A percentile compares a stretch with the other conserved stretches of the same genome.
Evolutionary conservation across 179 eudicot species (phyloP).

Genomic region (Kewa caespitosa): DNA sequence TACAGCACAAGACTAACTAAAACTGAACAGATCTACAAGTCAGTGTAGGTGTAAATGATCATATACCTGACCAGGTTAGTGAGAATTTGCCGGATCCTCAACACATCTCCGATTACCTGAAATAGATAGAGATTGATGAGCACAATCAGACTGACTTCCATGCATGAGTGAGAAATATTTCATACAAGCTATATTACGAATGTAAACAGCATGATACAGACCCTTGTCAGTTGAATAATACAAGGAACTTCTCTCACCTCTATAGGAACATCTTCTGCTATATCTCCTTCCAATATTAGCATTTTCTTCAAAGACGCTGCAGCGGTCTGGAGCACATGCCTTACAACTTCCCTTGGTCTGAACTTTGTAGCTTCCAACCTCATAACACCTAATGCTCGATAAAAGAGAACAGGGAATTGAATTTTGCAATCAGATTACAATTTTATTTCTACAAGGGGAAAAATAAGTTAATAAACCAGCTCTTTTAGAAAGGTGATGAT

Average conservation of each 20-base stretch:
- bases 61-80: slow-evolving; percentile 89
- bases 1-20: background rate
- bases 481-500: slow-evolving; percentile 2
- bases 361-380: slow-evolving; percentile 88
- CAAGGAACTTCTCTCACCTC: slow-evolving; percentile 48
- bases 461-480: background rate
- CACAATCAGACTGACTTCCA: slow-evolving; percentile 11
- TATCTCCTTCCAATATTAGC: slow-evolving; percentile 72
- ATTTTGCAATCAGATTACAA: background rate
- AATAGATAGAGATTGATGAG: slow-evolving; percentile 9
- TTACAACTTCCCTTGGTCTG: slow-evolving; percentile 93
- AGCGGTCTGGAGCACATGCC: slow-evolving; percentile 90
- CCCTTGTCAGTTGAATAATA: background rate
- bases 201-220: slow-evolving; percentile 8
- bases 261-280: slow-evolving; percentile 74
- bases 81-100: slow-evolving; percentile 91
- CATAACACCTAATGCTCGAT: slow-evolving; percentile 64
- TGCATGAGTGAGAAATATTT: background rate
- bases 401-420: background rate
- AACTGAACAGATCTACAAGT: background rate
- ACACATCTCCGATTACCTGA: slow-evolving; percentile 93
- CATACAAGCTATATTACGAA: background rate
- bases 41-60: background rate
- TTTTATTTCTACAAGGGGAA: too few relatives aligned
- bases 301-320: slow-evolving; percentile 78